phyloP scores from a whole-genome alignment of 2,329 filamentous ascomycete genomes.

The Gaeumannomyces sp. region DNA sequence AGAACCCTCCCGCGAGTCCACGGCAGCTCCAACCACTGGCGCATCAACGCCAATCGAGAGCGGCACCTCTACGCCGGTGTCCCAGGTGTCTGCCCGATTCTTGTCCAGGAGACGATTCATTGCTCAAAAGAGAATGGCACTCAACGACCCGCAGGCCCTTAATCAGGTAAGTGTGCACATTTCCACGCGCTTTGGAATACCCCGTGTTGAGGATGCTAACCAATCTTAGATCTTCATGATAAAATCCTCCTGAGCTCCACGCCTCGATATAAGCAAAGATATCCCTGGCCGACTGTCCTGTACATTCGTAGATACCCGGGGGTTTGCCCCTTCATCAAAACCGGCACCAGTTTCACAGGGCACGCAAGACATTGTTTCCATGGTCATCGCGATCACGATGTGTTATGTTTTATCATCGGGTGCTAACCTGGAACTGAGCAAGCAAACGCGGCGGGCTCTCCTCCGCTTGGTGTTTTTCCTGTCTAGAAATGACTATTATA shows the following conservation, averaged over 20 bases:
- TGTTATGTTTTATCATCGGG: not conserved
- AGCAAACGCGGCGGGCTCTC: not conserved
- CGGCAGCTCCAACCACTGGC: conserved; percentile 15
- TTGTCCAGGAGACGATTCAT: conserved; percentile 77
- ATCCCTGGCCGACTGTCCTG: not conserved
- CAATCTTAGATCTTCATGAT: conserved; percentile 60
- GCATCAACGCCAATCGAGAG: conserved; percentile 22
- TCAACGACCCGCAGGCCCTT: conserved; percentile 73
- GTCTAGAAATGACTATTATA: no score
- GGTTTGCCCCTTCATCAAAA: not conserved
- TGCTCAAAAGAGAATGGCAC: conserved; percentile 77
- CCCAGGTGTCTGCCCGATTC: conserved; percentile 52
- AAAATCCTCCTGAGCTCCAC: conserved; percentile 31
- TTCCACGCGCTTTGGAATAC: not conserved
- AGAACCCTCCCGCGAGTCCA: conserved; percentile 12
- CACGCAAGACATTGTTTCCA: not conserved
- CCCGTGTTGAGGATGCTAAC: conserved; percentile 15
- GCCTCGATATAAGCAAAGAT: not conserved
- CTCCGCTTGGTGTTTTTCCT: no score
- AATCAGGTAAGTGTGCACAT: conserved; percentile 62
- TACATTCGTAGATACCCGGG: conserved; percentile 1
- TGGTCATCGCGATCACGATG: not conserved
- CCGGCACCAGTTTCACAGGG: not conserved
- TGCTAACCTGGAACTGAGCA: no score
- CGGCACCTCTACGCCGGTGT: conserved; percentile 30